Evolutionary conservation across 2,329 filamentous ascomycete genomes (phyloP).

Genomic region (Cladobotryum mycophilum): DNA sequence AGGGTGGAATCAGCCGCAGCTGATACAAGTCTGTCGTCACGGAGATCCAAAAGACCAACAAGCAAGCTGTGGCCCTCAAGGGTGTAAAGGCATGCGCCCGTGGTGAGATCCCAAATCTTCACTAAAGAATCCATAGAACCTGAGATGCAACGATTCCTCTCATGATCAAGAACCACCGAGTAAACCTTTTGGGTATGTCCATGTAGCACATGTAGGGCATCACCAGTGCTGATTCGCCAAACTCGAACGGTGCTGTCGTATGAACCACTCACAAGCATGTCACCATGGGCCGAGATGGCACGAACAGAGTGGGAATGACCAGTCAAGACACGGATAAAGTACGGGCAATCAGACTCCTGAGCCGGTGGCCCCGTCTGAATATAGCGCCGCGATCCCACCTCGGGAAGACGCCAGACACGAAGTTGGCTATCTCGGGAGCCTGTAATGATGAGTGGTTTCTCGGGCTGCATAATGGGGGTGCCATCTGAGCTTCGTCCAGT

Average conservation of each 20-base stretch:
- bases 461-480: slow-evolving; percentile 78
- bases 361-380: slow-evolving; percentile 72
- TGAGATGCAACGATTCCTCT: slow-evolving; percentile 90
- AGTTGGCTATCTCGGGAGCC: slow-evolving; percentile 92
- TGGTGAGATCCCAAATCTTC: slow-evolving; percentile 93
- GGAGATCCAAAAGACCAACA: slow-evolving; percentile 84
- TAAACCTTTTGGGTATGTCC: slow-evolving; percentile 94
- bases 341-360: slow-evolving; percentile 77
- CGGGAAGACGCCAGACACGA: slow-evolving; percentile 88
- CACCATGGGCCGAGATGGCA: slow-evolving; percentile 88
- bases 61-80: slow-evolving; percentile 89
- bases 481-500: slow-evolving; percentile 67
- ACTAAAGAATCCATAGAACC: slow-evolving; percentile 98
- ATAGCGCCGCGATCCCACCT: slow-evolving; percentile 68
- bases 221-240: slow-evolving; percentile 95
- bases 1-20: slow-evolving; percentile 93
- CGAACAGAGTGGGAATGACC: slow-evolving; percentile 93
- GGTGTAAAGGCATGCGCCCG: slow-evolving; percentile 77
- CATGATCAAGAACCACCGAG: slow-evolving; percentile 88
- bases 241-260: slow-evolving; percentile 94
- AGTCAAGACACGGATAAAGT: slow-evolving; percentile 80
- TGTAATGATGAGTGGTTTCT: slow-evolving; percentile 93
- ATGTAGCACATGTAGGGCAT: slow-evolving; percentile 73
- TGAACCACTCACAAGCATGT: slow-evolving; percentile 94
- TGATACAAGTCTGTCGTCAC: slow-evolving; percentile 84